Evolutionary conservation across 2,329 filamentous ascomycete genomes (phyloP), one percentile per base, ranked within the genome.

Genomic region (Fusarium caatingaense): DNA sequence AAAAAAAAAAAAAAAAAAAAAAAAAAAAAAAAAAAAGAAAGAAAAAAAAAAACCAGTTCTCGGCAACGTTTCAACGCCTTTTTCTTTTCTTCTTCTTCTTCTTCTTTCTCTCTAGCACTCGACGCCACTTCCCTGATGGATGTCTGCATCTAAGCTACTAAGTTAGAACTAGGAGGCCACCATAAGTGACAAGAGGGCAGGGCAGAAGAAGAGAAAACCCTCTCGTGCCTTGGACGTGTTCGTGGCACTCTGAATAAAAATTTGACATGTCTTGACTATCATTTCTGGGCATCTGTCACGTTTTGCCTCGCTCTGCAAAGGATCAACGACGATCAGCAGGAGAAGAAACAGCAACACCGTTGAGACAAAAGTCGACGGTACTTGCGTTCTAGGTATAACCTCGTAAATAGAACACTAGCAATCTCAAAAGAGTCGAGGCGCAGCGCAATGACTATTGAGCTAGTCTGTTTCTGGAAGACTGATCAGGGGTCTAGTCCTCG

Each of bases 201-300:
- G 32, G 32, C 16, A 18, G 32, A 5, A 32, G 15, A 32, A 8
- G 15, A 16, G 30, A 32, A 48, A 53, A 49, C 32, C 23, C 32
- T 48, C 47, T 44, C 42, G 32, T 32, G 42, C 45, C 8, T 28
- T 46, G 32, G 16, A 30, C 21, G 18, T 16, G 8, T 13, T 5
- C 20, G 34, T 51, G 37, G 8, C 18, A 40, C 13, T 37, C 37
- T 18, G 8, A 51, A 20, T 12, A 51, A 53, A 53, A 41, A 21
- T 21, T 25, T 53, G 34, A 27, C 8, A 40, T 8, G 47, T 23
- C 37, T n/a, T n/a, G 42, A 49, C 23, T 42, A 40, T 66, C 60
- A 57, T 41, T 55, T 69, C 66, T 69, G 53, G 62, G 62, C 57
- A 59, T 54, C 56, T 32, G 67, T 69, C 67, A 71, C 46, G 45